Base-by-base conservation (phyloP, 306 rosid species). In the Mimosa pudica region DNA sequence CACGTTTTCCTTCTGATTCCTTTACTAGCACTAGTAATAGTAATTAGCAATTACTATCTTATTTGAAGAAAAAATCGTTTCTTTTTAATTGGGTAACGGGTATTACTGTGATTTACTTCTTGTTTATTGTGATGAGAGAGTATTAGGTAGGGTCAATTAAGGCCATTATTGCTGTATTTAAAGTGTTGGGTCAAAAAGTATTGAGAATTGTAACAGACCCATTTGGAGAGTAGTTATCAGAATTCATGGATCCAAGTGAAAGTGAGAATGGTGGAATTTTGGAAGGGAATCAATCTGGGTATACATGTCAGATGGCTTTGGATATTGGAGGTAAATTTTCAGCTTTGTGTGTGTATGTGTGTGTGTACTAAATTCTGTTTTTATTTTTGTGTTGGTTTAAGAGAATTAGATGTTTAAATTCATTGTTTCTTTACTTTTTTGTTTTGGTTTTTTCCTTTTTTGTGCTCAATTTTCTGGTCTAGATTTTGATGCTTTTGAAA, bases 271-370 rank as follows among this genome's bases (percentile, higher is more conserved):
- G 73, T 47, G 63, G 55, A 38, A 77, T 67, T 70, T 89, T 85
- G 24, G 88, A 90, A 70, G 77, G 58, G 64, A 79, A 74, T 30
- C 80, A 77, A 76, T 78, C 73, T 42, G 79, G 54, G 71, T 82
- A 65, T 63, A 87, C 87, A 33, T 88, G 93, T 86, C 96, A 94
- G 78, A 87, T 92, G 64, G 94, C 98, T 85, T 54, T 94, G 81
- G 98, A 94, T 83, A 92, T 94, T 82, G 97, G 98, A 80, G 98
- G 97, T 88, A 77, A 78, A 78, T 73, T 52, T 77, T 65, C 36
- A 30, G 10, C 81, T 79, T n/a, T 18, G 30, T 69, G 5, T 69
- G 41, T 4, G 44, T 24, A 24, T 69, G 41, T 4, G 44, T 18
- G 30, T 69, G 5, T 69, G 41, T 4, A 35, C 67, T 62, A n/a